Evolutionary conservation across 768 basidiomycete species (phyloP).

Genomic region (Phylloporus scabripes): DNA sequence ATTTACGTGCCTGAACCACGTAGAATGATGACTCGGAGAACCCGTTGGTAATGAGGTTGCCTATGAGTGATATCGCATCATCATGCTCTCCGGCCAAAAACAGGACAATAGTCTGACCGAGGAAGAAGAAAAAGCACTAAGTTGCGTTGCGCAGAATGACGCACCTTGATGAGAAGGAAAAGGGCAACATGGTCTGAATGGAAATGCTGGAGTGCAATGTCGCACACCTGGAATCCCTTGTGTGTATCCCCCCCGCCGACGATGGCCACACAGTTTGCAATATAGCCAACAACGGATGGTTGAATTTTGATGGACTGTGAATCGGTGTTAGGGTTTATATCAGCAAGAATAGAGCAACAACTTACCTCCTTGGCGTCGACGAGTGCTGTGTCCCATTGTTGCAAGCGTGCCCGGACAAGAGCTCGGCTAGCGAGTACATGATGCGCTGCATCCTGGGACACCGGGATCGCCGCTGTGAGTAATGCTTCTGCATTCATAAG

Average conservation of each 20-base stretch:
- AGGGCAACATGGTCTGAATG: no score
- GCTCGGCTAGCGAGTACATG: conserved; percentile 1
- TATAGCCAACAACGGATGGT: background rate
- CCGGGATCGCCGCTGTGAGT: background rate
- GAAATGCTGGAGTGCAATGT: no score
- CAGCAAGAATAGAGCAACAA: background rate
- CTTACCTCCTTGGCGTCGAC: background rate
- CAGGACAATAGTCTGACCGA: no score
- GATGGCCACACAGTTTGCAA: background rate
- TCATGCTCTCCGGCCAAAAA: no score
- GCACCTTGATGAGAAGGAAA: no score
- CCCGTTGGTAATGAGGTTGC: no score
- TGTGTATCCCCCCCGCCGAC: background rate
- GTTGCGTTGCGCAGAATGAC: no score
- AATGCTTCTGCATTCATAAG: background rate
- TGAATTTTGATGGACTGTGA: background rate
- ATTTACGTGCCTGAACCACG: no score
- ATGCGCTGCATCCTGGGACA: background rate
- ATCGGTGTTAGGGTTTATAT: background rate
- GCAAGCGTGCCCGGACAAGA: background rate
- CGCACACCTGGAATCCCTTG: no score
- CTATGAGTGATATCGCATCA: no score
- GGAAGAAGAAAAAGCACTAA: no score
- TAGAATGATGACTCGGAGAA: no score
- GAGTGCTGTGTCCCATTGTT: background rate